phyloP scores from a whole-genome alignment of 2,329 filamentous ascomycete species.

The Nigrospora oryzae region DNA sequence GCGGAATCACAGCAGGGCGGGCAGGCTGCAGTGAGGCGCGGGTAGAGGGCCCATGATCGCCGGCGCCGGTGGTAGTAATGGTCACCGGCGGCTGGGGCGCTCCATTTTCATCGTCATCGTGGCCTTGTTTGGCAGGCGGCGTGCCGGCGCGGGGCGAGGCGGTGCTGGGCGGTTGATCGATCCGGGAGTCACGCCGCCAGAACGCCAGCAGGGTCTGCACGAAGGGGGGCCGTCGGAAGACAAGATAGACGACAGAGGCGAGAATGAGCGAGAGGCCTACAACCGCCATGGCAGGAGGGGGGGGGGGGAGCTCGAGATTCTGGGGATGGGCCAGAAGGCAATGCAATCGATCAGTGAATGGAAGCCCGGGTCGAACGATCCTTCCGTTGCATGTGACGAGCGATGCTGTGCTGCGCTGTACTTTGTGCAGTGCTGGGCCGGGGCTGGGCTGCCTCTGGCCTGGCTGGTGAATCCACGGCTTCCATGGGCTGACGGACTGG shows the following conservation, averaged over 20 bases:
- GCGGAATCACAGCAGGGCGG: slow-evolving; percentile 27
- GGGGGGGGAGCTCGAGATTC: background rate
- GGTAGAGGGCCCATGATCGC: slow-evolving; percentile 2
- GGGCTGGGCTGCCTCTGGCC: no score
- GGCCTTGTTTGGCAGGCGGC: slow-evolving; percentile 4
- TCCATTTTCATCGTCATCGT: slow-evolving; percentile 12
- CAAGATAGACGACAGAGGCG: slow-evolving; percentile 49
- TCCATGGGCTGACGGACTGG: no score
- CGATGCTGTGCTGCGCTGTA: no score
- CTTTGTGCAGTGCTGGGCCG: no score
- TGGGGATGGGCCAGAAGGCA: no score
- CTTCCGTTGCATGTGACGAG: no score
- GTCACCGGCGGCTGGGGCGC: slow-evolving; percentile 7
- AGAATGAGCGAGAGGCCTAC: slow-evolving; percentile 55
- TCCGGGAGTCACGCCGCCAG: slow-evolving; percentile 18
- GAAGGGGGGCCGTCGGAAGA: slow-evolving; percentile 44
- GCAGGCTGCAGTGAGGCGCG: slow-evolving; percentile 3
- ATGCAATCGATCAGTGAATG: no score
- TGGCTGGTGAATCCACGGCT: no score
- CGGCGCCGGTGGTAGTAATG: slow-evolving; percentile 7
- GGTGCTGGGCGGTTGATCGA: slow-evolving; percentile 14
- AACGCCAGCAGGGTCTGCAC: slow-evolving; percentile 29
- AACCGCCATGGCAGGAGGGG: slow-evolving; percentile 37
- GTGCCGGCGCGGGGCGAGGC: slow-evolving; percentile 2
- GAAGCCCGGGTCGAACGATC: no score